Conservation (phyloP, 192 early-diverging fungal genomes). For the Podila epicladia region DNA sequence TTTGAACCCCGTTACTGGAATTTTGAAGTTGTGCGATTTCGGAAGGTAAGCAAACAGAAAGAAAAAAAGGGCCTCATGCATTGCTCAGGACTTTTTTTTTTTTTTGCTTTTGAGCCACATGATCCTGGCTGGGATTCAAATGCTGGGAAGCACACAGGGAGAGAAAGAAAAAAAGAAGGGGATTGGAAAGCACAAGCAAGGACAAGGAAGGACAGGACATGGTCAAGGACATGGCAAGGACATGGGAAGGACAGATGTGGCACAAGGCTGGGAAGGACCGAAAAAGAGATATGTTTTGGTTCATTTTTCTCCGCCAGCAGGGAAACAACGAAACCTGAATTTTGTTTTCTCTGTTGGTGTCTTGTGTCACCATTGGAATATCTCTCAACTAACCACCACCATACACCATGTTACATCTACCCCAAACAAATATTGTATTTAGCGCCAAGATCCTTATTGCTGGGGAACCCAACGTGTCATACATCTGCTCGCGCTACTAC, state of each 20-base stretch:
- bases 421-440: constrained; percentile 4
- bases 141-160: constrained; percentile 16
- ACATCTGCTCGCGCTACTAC: constrained; percentile 99
- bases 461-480: constrained; percentile 98
- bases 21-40: constrained; percentile 98
- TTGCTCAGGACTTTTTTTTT: constrained; percentile 5
- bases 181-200: background rate
- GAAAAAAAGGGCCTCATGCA: background rate
- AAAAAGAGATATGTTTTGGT: too few species aligned
- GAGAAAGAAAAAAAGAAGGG: constrained; percentile 7
- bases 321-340: background rate
- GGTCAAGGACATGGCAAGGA: background rate
- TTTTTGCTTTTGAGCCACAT: constrained; percentile 36
- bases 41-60: constrained; percentile 62
- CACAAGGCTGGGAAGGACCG: too few species aligned
- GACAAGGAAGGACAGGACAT: background rate
- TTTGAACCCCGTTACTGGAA: constrained; percentile 87
- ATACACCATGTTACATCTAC: too few species aligned
- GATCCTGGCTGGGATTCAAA: constrained; percentile 49
- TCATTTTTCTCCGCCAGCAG: too few species aligned
- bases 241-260: background rate
- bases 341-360: background rate
- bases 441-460: constrained; percentile 94
- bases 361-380: constrained; percentile 30
- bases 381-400: too few species aligned